Evolutionary conservation across 2,329 filamentous ascomycete genomes (phyloP), one percentile per base, ranked within the genome.

Genomic region (Blastomyces emzantsi): DNA sequence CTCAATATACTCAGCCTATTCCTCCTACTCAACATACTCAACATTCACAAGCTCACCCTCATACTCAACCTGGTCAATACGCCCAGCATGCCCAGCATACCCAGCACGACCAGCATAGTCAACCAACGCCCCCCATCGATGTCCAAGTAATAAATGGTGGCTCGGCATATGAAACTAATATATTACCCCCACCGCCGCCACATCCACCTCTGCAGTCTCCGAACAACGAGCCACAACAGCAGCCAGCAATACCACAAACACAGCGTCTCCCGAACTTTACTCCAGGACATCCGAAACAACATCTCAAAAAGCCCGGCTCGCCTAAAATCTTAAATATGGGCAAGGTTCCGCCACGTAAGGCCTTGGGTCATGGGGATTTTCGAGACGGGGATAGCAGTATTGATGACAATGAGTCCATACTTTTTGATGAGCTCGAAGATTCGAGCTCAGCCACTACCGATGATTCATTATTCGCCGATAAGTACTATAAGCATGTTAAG

Each of bases 381-480:
- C 60, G 64, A 49, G 67, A 67, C 5, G 67, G 66, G 22, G 67
- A 64, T 2, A 69, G 67, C 62, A 74, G 71, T 49, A 65, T 69
- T 30, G 71, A 68, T n/a, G 71, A 74, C 36, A 71, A 73, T 22
- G 70, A 72, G 22, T 72, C 71, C 1, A 63, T 67, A 47, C 61
- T 71, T 8, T 71, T 71, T 49, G 73, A 73, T 9, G 70, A 70
- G 3, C 66, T 70, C 5, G 64, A 69, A 8, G 72, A 67, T 47
- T 73, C 72, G 7, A 67, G 67, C 41, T 58, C 55, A 43, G 55
- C 11, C 17, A 58, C 36, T 1, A 73, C 70, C 7, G 73, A 74
- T 13, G 68, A 69, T 36, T 69, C 68, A 2, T 63, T 61, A 22
- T 55, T 64, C 11, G 68, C 69, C 17, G 64, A 64, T 41, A 71